Evolutionary conservation across 257 asterid species (phyloP).

Genomic region (Fraxinus excelsior): DNA sequence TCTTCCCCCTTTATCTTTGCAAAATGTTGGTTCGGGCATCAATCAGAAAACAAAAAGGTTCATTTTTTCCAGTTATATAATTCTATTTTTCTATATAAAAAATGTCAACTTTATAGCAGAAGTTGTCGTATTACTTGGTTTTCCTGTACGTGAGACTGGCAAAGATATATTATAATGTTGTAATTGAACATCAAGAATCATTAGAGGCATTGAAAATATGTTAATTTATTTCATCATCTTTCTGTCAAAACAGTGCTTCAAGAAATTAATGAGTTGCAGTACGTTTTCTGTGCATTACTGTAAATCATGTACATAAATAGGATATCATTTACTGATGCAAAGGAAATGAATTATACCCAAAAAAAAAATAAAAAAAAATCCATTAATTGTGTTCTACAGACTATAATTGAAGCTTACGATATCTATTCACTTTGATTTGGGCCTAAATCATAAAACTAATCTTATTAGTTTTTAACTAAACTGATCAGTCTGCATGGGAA

Average conservation of each 20-base stretch:
- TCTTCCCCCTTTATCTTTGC: too few species aligned
- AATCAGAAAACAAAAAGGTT: background rate
- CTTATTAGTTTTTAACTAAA: too few species aligned
- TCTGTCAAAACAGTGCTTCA: background rate
- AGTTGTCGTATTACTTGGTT: background rate
- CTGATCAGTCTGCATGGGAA: background rate
- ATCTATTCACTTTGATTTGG: too few species aligned
- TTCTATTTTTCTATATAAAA: background rate
- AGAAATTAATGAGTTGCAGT: background rate
- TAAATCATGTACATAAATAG: background rate
- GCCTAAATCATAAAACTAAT: too few species aligned
- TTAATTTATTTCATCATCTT: background rate
- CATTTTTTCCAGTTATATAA: background rate
- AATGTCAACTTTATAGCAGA: background rate
- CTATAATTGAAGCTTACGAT: too few species aligned
- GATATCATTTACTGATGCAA: too few species aligned
- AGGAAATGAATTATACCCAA: too few species aligned
- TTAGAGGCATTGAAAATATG: background rate
- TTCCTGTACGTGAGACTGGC: background rate
- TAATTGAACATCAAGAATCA: background rate
- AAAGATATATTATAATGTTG: too few species aligned
- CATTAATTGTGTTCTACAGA: too few species aligned
- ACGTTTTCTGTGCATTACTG: constrained; percentile 6
- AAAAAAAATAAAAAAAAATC: too few species aligned
- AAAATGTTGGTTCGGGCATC: too few species aligned